These are phyloP conservation scores for Neophaeococcomyces mojaviensis DNA, from an alignment of 2,329 filamentous ascomycete species.

Conservation along the genomic window DNA sequence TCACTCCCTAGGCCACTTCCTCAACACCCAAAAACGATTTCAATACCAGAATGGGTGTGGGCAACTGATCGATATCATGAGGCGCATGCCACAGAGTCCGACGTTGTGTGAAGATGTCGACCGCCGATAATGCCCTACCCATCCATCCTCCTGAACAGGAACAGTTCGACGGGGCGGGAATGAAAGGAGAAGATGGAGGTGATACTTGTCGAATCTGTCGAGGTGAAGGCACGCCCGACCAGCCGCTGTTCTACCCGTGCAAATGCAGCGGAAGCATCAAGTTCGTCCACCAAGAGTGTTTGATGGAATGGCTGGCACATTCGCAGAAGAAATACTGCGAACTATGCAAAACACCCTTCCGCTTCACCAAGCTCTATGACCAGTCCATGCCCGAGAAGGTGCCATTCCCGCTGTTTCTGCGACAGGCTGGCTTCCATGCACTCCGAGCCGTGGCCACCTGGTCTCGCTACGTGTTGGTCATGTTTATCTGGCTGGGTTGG, in stretches of 20 bases:
- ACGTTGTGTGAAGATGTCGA: neutral
- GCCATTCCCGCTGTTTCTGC: constrained; percentile 71
- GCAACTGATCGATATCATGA: neutral
- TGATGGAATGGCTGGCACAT: constrained; percentile 98
- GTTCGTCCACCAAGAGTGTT: constrained; percentile 92
- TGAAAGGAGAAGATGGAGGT: constrained; percentile 37
- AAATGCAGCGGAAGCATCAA: constrained; percentile 99
- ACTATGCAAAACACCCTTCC: constrained; percentile 95
- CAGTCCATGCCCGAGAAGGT: constrained; percentile 84
- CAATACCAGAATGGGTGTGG: too few species aligned
- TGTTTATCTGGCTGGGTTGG: constrained; percentile 79
- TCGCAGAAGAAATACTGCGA: constrained; percentile 99
- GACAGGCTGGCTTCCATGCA: constrained; percentile 67
- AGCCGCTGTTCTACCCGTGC: constrained; percentile 94
- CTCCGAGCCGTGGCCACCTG: constrained; percentile 66
- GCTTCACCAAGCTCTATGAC: constrained; percentile 95
- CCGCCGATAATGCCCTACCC: neutral
- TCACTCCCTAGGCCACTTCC: too few species aligned
- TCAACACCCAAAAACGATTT: too few species aligned
- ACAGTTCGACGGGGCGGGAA: constrained; percentile 5
- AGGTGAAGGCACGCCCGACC: constrained; percentile 71
- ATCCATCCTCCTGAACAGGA: neutral
- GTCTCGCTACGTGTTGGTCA: constrained; percentile 70
- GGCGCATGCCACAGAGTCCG: too few species aligned
- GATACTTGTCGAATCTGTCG: constrained; percentile 97